phyloP scores from a whole-genome alignment of 495 filamentous ascomycete genomes.

The Neurospora cerealis region DNA sequence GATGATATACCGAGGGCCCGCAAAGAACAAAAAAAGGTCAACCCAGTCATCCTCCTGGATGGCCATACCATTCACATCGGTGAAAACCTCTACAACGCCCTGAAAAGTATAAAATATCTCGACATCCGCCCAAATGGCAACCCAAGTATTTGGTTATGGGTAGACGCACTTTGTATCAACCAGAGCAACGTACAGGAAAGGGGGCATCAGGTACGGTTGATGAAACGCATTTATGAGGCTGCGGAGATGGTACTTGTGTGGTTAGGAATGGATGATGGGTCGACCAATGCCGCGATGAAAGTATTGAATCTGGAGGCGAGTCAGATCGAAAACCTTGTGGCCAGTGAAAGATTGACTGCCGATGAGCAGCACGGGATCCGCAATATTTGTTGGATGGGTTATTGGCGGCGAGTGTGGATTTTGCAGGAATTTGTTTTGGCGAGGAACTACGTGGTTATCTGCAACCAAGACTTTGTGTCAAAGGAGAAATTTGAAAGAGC shows the following conservation, averaged over 20 bases:
- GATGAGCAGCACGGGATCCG: background rate
- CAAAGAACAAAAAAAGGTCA: background rate
- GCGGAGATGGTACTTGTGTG: background rate
- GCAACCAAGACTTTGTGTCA: background rate
- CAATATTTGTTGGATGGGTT: fast-evolving
- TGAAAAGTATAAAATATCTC: background rate
- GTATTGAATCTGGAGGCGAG: background rate
- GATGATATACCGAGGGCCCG: too few relatives aligned
- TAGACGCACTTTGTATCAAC: background rate
- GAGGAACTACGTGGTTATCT: background rate
- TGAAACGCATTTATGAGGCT: background rate
- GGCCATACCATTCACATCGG: background rate
- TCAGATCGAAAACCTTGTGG: background rate
- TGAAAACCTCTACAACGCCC: background rate
- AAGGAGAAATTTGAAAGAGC: background rate
- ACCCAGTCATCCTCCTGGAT: background rate
- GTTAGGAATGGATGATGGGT: background rate
- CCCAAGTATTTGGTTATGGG: background rate
- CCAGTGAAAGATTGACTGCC: fast-evolving
- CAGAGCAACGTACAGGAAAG: slow-evolving; percentile 1
- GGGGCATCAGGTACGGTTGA: background rate
- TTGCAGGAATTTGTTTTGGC: background rate
- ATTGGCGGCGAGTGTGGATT: background rate
- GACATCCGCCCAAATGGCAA: too few relatives aligned
- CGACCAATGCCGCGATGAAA: background rate